Conservation (phyloP, 2,329 filamentous ascomycete species). For the Fusarium proliferatum region DNA sequence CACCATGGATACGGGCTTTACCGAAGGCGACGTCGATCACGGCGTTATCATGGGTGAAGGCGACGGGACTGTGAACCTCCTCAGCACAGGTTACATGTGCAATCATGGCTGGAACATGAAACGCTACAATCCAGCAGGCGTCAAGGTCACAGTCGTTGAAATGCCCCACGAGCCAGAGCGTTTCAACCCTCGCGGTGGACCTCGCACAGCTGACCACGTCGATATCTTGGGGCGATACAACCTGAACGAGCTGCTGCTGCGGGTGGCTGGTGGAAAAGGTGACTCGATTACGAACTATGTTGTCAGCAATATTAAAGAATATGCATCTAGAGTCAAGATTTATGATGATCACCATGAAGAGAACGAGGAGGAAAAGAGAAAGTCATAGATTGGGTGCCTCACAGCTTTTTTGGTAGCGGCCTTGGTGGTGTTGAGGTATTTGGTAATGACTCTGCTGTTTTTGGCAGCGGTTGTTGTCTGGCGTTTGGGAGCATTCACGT, state of each 20-base stretch:
- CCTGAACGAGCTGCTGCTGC: constrained; percentile 89
- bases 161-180: constrained; percentile 97
- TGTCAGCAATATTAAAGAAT: constrained; percentile 83
- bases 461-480: constrained; percentile 25
- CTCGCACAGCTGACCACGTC: constrained; percentile 87
- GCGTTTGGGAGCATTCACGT: constrained; percentile 40
- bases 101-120: constrained; percentile 93
- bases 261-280: constrained; percentile 87
- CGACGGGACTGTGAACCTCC: constrained; percentile 93
- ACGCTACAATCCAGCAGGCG: constrained; percentile 88
- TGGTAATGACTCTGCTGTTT: background rate
- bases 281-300: constrained; percentile 81
- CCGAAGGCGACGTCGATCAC: constrained; percentile 74
- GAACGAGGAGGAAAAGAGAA: constrained; percentile 62
- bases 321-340: constrained; percentile 85
- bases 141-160: constrained; percentile 86
- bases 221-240: constrained; percentile 92
- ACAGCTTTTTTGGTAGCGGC: constrained; percentile 3
- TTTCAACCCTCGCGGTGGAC: constrained; percentile 83
- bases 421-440: constrained; percentile 2
- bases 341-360: constrained; percentile 68
- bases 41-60: constrained; percentile 97
- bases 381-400: constrained; percentile 32
- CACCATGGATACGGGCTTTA: constrained; percentile 75
- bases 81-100: constrained; percentile 97